These are phyloP conservation scores for Sphagnum fallax DNA, from an alignment of 228 moss, liverwort and hornwort genomes.

Conservation along the genomic window DNA sequence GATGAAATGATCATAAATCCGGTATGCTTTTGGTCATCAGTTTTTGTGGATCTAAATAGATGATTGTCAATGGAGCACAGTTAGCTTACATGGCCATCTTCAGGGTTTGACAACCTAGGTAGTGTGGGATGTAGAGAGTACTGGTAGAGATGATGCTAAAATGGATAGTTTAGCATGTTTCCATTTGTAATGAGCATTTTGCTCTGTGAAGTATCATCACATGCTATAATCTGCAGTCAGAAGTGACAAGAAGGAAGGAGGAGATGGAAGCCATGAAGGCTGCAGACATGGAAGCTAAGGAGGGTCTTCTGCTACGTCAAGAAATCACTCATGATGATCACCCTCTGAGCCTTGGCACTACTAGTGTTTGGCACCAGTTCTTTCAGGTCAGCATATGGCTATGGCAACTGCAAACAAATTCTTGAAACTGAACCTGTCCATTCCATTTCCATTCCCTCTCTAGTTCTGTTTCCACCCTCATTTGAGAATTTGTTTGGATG, in stretches of 20 bases:
- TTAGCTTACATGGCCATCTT: too few relatives aligned
- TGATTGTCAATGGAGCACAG: not conserved
- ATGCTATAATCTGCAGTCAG: conserved; percentile 43
- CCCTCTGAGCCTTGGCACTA: conserved; percentile 79
- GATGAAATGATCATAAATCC: conserved; percentile 95
- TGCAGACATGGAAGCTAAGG: conserved; percentile 62
- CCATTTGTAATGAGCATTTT: too few relatives aligned
- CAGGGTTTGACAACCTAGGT: too few relatives aligned
- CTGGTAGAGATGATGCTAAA: not conserved
- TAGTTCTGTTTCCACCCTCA: not conserved
- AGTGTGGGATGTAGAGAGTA: too few relatives aligned
- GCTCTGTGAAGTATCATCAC: not conserved
- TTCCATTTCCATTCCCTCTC: not conserved
- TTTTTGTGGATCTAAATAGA: not conserved
- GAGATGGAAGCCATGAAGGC: conserved; percentile 78
- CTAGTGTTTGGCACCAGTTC: conserved; percentile 93
- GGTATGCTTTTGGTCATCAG: conserved; percentile 31
- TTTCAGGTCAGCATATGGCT: conserved; percentile 54
- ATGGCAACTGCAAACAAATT: not conserved
- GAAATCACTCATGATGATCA: conserved; percentile 94
- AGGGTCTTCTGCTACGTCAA: conserved; percentile 69
- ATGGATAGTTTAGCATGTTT: not conserved
- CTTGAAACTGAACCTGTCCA: not conserved
- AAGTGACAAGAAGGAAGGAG: conserved; percentile 80
- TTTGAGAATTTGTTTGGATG: not conserved